These are phyloP conservation scores for Glycine latifolia DNA, from an alignment of 306 rosid species.

Conservation along the genomic window DNA sequence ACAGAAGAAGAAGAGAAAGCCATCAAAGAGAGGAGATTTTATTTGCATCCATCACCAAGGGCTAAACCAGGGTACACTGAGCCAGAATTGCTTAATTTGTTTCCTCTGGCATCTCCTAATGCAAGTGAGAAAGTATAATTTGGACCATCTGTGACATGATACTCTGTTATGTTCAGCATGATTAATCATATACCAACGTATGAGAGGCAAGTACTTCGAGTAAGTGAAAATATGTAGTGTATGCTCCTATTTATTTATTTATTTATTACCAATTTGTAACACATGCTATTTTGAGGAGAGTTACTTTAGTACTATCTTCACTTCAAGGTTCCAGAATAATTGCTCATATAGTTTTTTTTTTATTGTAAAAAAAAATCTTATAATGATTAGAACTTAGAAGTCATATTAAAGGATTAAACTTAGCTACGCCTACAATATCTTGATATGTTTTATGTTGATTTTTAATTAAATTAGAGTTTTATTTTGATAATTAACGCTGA, in stretches of 20 bases:
- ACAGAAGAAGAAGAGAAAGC: constrained; percentile 80
- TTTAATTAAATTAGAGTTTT: too few species aligned
- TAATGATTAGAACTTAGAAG: not conserved
- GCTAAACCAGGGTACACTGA: constrained; percentile 53
- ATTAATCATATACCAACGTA: not conserved
- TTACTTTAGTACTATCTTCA: not conserved
- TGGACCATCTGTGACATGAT: constrained; percentile 25
- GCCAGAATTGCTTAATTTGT: constrained; percentile 73
- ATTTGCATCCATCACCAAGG: constrained; percentile 83
- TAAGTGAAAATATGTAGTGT: constrained; percentile 29
- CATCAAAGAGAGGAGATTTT: constrained; percentile 74
- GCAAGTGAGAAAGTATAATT: constrained; percentile 40
- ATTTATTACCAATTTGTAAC: not conserved
- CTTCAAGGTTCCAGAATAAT: not conserved
- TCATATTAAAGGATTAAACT: not conserved
- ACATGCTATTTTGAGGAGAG: not conserved
- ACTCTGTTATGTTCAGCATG: not conserved
- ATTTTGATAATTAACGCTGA: too few species aligned
- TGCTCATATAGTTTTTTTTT: not conserved
- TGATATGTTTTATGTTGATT: too few species aligned
- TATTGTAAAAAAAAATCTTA: not conserved
- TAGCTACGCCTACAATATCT: too few species aligned
- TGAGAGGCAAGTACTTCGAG: constrained; percentile 7
- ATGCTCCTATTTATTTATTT: not conserved
- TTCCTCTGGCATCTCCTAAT: constrained; percentile 65